Evolutionary conservation across 2,329 filamentous ascomycete species (phyloP).

Genomic region (Claviceps purpurea): DNA sequence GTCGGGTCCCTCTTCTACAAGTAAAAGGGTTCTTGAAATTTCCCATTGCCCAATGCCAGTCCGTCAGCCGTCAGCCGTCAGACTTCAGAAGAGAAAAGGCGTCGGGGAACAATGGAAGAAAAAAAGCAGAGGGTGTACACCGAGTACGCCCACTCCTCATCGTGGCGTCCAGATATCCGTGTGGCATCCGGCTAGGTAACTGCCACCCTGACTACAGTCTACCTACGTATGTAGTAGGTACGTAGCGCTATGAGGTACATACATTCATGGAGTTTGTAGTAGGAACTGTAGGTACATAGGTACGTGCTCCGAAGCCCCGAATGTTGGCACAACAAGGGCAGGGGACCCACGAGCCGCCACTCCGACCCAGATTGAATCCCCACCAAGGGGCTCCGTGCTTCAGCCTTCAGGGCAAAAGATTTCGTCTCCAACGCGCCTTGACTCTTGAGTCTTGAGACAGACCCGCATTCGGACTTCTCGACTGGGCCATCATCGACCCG

Average conservation of each 20-base stretch:
- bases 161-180: not conserved
- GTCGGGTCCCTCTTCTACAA: too few relatives aligned
- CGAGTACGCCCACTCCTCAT: not conserved
- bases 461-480: not conserved
- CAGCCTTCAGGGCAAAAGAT: not conserved
- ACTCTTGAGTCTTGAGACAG: not conserved
- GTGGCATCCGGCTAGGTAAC: not conserved
- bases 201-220: not conserved
- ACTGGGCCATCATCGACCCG: not conserved
- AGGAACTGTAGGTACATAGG: too few relatives aligned
- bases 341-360: constrained; percentile 1
- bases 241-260: too few relatives aligned
- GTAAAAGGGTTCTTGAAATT: not conserved
- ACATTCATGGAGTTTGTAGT: too few relatives aligned
- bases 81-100: constrained; percentile 1
- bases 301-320: too few relatives aligned
- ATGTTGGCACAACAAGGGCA: not conserved
- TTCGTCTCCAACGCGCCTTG: not conserved
- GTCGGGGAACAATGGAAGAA: too few relatives aligned
- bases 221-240: too few relatives aligned
- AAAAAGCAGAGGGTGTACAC: not conserved
- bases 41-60: not conserved
- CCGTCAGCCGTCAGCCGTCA: not conserved
- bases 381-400: not conserved
- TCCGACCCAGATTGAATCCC: constrained; percentile 4